Base-by-base conservation (phyloP, 1,139 yeast species). In the Suhomyces panamericanus region DNA sequence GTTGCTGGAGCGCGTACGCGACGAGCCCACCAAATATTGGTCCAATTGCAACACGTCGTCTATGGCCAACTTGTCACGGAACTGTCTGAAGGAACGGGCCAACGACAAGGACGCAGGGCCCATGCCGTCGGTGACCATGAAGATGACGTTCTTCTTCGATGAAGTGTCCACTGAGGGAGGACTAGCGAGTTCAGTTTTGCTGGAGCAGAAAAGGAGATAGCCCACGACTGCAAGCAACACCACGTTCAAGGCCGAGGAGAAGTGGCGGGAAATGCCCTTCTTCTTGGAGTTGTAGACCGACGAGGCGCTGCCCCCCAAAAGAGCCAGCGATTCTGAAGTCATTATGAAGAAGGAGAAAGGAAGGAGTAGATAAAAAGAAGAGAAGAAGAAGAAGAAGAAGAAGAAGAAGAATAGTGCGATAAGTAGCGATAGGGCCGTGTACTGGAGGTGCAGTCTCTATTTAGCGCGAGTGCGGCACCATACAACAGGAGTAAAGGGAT, bases 61-160 rank as follows among this genome's bases (percentile, higher is more conserved):
- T 32, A 54, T 47, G 17, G 53, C 40, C 41, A 60, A 55, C 8
- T 49, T 31, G 45, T 62, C 66, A 32, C 64, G 51, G 42, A 48
- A 47, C 40, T 62, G 66, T 38, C 51, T 53, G 50, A 60, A 60
- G 4, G 62, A 55, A 4, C 66, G 50, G 7, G 66, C 63, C 44
- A 62, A 54, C 13, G 64, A 56, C 22, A 62, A 52, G 9, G 64
- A 60, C 3, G 65, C 64, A 2, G 66, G 65, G 10, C 66, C 66
- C 65, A 60, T 62, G 2, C 66, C 66, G 38, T 62, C 66, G 16
- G 66, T 57, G 43, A 62, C 66, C 65, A 62, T 58, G 52, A 62
- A 60, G 32, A 62, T 61, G 41, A 62, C 54, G 38, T 62, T 61
- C 52, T 56, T 56, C 48, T 53, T 54, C 42, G 43, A 44, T 32